Conservation (phyloP, 108 stramenopile genomes). For the Aureococcus anophagefferens region DNA sequence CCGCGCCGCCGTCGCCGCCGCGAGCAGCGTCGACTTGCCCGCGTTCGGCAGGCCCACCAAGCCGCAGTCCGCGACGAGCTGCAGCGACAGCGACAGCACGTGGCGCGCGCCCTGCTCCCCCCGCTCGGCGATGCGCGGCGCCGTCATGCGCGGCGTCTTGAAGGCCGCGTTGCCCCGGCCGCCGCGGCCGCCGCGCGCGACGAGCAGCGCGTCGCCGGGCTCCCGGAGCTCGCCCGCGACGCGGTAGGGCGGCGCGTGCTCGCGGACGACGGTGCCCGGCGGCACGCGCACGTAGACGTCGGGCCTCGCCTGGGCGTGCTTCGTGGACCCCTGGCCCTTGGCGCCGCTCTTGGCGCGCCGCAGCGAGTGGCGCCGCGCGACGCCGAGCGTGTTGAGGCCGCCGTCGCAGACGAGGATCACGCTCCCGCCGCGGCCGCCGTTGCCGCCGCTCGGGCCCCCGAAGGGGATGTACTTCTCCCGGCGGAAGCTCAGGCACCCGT, state of each 20-base stretch:
- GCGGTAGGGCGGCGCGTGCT: constrained; percentile 45
- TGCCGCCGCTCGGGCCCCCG: constrained; percentile 82
- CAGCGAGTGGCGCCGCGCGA: constrained; percentile 64
- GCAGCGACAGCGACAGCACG: constrained; percentile 77
- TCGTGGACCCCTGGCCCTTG: constrained; percentile 76
- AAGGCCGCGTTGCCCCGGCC: constrained; percentile 91
- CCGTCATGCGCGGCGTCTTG: constrained; percentile 63
- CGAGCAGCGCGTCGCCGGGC: constrained; percentile 66
- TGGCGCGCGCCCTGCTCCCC: constrained; percentile 78
- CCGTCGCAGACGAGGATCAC: constrained; percentile 67
- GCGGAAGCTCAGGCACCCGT: constrained; percentile 85
- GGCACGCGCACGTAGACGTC: constrained; percentile 69
- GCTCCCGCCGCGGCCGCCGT: constrained; percentile 73
- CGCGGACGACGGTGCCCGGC: constrained; percentile 83
- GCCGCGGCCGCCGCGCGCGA: constrained; percentile 82
- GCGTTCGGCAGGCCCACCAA: constrained; percentile 95
- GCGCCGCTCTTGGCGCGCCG: constrained; percentile 57
- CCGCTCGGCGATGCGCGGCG: constrained; percentile 74
- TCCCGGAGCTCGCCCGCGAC: constrained; percentile 72
- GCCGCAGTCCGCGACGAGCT: constrained; percentile 92
- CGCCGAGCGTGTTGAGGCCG: constrained; percentile 73
- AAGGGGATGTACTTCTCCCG: constrained; percentile 77
- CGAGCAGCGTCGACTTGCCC: constrained; percentile 88
- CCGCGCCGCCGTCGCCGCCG: constrained; percentile 66
- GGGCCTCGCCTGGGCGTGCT: constrained; percentile 58